Base-by-base conservation (phyloP, 352 stramenopile species). In the Salisapilia sapeloensis region DNA sequence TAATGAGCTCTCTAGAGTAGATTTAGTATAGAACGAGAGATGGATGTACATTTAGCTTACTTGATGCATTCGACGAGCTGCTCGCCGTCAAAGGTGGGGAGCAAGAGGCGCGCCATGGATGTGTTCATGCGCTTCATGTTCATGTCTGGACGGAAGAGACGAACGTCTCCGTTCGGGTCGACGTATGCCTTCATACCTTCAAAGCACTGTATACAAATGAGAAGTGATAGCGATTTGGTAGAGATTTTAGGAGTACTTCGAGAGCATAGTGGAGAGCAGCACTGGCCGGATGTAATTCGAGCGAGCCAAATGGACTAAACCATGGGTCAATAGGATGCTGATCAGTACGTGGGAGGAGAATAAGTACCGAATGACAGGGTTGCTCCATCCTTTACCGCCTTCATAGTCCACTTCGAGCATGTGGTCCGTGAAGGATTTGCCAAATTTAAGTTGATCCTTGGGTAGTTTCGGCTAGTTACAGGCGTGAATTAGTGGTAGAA, bases 131-230 rank as follows among this genome's bases (percentile, higher is more conserved):
- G 81, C 52, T 92, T 82, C 83, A 97, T 96, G 60, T 98, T 98
- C 60, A 93, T 86, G 35, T 97, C 80, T 9, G 91, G 91, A 39
- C 93, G 89, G 60, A 98, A 98, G 29, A 98, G 62, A 23, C 84
- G 77, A 27, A 97, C 52, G 22, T 77, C 71, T 23, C 82, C 78
- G 12, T 92, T 41, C 14, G 62, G 53, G 29, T 82, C 74, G 26
- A 82, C 63, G 48, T 96, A 97, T 1, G 87, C 86, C 50, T 97
- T 97, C 81, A 97, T 93, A 20, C 87, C 93, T 62, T 97, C 87
- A 48, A 96, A 97, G 46, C 86, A 96, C 71, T 91, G 29, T 6
- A 20, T 13, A 29, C 3, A 37, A 4, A 16, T 25, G 18, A 33
- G 18, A 11, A 24, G 8, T 27, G 7, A 22, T 28, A 38, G n/a